Evolutionary conservation across 257 asterid genomes (phyloP).

Genomic region (Solanum commersonii): DNA sequence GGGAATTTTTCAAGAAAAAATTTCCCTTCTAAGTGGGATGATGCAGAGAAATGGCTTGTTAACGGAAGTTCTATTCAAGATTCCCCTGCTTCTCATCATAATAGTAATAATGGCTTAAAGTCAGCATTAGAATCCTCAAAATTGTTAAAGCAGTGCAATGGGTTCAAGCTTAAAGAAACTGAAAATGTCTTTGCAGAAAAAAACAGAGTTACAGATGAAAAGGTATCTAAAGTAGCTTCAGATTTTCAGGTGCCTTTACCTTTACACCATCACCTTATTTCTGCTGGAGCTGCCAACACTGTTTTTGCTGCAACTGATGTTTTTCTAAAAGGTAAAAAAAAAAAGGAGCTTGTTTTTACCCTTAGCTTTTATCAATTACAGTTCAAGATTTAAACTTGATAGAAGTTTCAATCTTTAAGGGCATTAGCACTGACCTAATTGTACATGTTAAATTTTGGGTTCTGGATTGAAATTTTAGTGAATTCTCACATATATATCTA

Average conservation of each 20-base stretch:
- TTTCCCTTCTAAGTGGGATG: conserved; percentile 95
- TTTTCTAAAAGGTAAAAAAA: conserved; percentile 53
- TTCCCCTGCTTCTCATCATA: conserved; percentile 31
- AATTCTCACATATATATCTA: neutral
- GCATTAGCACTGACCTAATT: neutral
- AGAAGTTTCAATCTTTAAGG: neutral
- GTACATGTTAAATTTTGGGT: neutral
- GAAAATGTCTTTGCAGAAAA: conserved; percentile 38
- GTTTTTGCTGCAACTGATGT: conserved; percentile 42
- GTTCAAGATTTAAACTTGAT: neutral
- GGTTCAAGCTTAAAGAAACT: conserved; percentile 37
- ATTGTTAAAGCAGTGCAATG: conserved; percentile 44
- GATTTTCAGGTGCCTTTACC: conserved; percentile 41
- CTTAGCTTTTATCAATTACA: neutral
- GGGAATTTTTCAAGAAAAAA: conserved; percentile 53
- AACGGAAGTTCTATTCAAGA: conserved; percentile 53
- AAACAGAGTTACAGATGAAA: conserved; percentile 50
- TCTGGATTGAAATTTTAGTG: neutral
- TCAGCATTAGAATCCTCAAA: conserved; percentile 21
- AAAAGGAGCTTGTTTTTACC: neutral
- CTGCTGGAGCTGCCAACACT: conserved; percentile 26
- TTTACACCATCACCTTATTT: conserved; percentile 20
- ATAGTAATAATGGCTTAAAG: conserved; percentile 24
- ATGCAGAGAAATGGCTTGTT: conserved; percentile 96
- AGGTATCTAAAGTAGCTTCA: conserved; percentile 29